Evolutionary conservation across 2,329 filamentous ascomycete genomes (phyloP).

Genomic region (Sphaceloma murrayae): DNA sequence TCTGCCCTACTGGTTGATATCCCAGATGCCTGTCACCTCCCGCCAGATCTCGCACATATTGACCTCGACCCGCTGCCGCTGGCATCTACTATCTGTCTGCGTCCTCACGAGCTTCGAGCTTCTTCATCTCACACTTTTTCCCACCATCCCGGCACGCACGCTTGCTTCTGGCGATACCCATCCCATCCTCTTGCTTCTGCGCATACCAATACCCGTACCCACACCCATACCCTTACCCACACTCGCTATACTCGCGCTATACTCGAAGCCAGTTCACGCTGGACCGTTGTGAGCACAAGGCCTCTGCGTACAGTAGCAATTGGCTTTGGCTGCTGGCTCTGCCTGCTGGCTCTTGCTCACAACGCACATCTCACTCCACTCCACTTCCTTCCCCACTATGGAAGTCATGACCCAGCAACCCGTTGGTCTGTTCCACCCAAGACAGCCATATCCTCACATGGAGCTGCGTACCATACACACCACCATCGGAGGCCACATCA

Average conservation of each 20-base stretch:
- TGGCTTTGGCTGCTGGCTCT: conserved; percentile 3
- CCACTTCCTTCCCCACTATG: conserved; percentile 8
- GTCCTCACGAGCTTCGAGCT: too few relatives aligned
- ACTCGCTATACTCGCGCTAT: too few relatives aligned
- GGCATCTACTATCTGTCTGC: background rate
- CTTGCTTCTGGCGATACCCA: too few relatives aligned
- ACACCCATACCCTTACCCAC: too few relatives aligned
- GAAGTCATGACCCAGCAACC: conserved; percentile 16
- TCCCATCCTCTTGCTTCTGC: too few relatives aligned
- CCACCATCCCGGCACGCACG: too few relatives aligned
- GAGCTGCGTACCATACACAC: conserved; percentile 1
- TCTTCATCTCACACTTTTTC: background rate
- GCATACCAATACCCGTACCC: too few relatives aligned
- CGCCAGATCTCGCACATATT: conserved; percentile 4
- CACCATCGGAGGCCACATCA: background rate
- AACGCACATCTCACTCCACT: background rate
- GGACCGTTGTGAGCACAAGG: background rate
- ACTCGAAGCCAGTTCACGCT: background rate
- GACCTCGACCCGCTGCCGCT: conserved; percentile 2
- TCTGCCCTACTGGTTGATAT: background rate
- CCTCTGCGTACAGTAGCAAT: conserved; percentile 1
- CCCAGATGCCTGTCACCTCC: conserved; percentile 1
- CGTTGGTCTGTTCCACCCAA: conserved; percentile 14
- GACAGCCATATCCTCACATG: conserved; percentile 1
- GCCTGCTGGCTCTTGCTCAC: background rate